Conservation (phyloP, 352 stramenopile genomes). For the Globisporangium emineosum region DNA sequence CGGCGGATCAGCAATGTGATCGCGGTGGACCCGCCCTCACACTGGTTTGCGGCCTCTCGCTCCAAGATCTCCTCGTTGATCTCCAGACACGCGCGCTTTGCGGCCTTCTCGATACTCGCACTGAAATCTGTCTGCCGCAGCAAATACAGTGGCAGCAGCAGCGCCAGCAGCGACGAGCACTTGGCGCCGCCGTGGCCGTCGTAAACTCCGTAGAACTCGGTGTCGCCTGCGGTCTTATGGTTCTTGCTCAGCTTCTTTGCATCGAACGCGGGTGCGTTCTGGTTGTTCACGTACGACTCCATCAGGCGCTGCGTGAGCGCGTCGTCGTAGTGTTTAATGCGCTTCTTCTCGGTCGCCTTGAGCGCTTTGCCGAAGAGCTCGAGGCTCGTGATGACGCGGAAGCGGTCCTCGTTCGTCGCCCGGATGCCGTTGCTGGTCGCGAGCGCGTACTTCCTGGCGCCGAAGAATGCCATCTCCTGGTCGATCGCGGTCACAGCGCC, state of each 20-base stretch:
- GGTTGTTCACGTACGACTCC: constrained; percentile 43
- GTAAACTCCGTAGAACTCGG: constrained; percentile 73
- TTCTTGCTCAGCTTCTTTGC: constrained; percentile 34
- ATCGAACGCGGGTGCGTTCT: constrained; percentile 34
- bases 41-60: constrained; percentile 41
- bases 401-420: constrained; percentile 64
- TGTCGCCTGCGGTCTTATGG: constrained; percentile 29
- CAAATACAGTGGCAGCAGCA: constrained; percentile 71
- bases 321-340: constrained; percentile 26
- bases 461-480: constrained; percentile 58
- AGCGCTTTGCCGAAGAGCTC: constrained; percentile 56
- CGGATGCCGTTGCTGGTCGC: constrained; percentile 46
- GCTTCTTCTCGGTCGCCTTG: constrained; percentile 34
- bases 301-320: constrained; percentile 33
- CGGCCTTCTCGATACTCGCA: constrained; percentile 35
- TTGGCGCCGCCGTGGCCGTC: constrained; percentile 66
- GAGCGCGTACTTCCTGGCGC: constrained; percentile 34
- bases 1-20: constrained; percentile 58
- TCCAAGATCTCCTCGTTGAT: constrained; percentile 75
- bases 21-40: constrained; percentile 58
- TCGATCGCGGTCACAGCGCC: constrained; percentile 33
- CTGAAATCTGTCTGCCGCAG: constrained; percentile 48
- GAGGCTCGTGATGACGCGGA: constrained; percentile 62
- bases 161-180: constrained; percentile 57
- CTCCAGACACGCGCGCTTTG: constrained; percentile 39